Conservation (phyloP, 2,329 filamentous ascomycete genomes). For the Fonsecaea pedrosoi region DNA sequence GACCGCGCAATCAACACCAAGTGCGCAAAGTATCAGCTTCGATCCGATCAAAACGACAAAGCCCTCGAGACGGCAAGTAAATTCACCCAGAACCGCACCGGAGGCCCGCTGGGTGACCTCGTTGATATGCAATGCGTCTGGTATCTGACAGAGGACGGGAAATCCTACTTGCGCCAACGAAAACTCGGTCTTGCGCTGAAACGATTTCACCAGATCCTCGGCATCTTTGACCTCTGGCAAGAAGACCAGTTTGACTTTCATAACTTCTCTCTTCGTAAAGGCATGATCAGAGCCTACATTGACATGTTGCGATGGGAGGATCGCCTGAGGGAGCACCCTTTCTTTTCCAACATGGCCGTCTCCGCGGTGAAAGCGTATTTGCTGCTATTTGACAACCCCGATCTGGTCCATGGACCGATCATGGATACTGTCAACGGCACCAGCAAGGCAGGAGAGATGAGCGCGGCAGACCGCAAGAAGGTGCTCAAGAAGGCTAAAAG, state of each 20-base stretch:
- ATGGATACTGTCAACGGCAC: conserved; percentile 62
- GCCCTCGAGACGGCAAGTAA: conserved; percentile 88
- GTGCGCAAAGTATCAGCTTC: conserved; percentile 92
- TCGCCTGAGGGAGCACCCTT: conserved; percentile 86
- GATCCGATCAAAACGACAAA: conserved; percentile 87
- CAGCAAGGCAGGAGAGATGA: conserved; percentile 58
- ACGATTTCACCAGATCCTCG: conserved; percentile 84
- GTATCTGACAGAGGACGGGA: conserved; percentile 94
- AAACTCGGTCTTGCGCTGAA: conserved; percentile 88
- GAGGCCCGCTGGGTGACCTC: conserved; percentile 86
- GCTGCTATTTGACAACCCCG: conserved; percentile 75
- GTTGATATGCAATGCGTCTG: conserved; percentile 99
- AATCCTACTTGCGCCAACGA: conserved; percentile 81
- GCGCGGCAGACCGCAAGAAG: conserved; percentile 77
- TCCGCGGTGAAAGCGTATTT: conserved; percentile 82
- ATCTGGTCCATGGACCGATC: conserved; percentile 65
- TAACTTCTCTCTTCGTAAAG: conserved; percentile 94
- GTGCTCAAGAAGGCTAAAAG: conserved; percentile 89
- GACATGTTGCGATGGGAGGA: conserved; percentile 99
- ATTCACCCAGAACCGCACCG: conserved; percentile 91
- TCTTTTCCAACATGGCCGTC: conserved; percentile 83
- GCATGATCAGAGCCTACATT: conserved; percentile 91
- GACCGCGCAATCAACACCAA: conserved; percentile 99
- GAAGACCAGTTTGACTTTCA: conserved; percentile 99
- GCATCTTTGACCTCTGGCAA: conserved; percentile 96